Percentiles rank a stretch among this genome's conserved stretches.
These are phyloP conservation scores for Borovskyia barvae DNA, from an alignment of 208 protist species.

Conservation along the genomic window DNA sequence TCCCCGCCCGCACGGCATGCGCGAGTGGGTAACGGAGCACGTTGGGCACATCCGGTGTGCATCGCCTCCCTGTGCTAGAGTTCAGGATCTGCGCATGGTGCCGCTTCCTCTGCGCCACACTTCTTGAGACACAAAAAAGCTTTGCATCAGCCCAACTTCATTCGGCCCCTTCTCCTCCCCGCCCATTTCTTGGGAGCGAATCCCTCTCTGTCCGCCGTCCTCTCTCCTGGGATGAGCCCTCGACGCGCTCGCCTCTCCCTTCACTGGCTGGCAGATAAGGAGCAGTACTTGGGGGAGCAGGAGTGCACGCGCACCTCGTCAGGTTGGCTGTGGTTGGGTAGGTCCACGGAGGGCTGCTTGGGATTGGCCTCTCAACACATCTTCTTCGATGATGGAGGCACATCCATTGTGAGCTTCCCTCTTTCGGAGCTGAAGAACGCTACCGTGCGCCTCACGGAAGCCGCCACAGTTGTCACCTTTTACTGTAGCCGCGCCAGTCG, in stretches of 20 bases:
- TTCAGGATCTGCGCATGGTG: no score
- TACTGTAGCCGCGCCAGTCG: slow-evolving; percentile 1
- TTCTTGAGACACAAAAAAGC: neutral
- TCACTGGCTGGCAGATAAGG: slow-evolving; percentile 33
- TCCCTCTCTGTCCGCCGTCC: neutral
- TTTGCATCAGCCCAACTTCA: neutral
- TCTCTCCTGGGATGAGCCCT: neutral
- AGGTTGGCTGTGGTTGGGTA: slow-evolving; percentile 13
- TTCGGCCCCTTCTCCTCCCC: neutral
- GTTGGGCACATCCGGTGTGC: no score
- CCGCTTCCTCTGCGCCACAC: neutral
- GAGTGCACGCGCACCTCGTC: slow-evolving; percentile 8
- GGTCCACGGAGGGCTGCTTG: slow-evolving; percentile 7
- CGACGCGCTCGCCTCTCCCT: slow-evolving; percentile 18
- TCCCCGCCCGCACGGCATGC: no score
- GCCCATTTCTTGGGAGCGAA: no score
- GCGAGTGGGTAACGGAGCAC: no score
- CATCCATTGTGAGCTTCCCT: slow-evolving; percentile 8
- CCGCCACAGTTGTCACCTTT: slow-evolving; percentile 6
- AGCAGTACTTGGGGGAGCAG: slow-evolving; percentile 26
- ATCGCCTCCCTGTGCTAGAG: no score
- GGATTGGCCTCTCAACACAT: slow-evolving; percentile 24
- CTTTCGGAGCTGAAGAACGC: neutral
- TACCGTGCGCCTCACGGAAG: neutral
- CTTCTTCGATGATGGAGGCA: slow-evolving; percentile 30